Evolutionary conservation across 2,329 filamentous ascomycete genomes (phyloP), one percentile per base, ranked within the genome.

Genomic region (Diaporthe destruens): DNA sequence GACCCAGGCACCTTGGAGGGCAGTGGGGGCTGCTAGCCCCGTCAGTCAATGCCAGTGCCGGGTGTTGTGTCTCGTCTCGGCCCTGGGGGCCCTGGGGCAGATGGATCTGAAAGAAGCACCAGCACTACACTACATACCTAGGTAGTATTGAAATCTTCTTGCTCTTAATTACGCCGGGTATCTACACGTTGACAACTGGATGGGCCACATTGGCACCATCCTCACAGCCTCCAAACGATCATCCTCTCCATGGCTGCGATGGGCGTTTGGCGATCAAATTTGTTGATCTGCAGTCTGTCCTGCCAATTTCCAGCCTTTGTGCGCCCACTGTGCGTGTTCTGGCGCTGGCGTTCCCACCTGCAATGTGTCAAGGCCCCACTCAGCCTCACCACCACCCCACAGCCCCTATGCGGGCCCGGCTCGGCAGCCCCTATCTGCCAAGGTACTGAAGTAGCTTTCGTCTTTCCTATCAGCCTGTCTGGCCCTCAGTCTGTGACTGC

Each of bases 401-500:
- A 53, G 61, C 61, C 47, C 29, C 47, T 53, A 16, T 49, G 61
- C 47, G 61, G 61, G 61, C 47, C 61, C 61, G 47, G 61, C 32
- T 66, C 61, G 61, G 61, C 61, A 51, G 61, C 61, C 44, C 51
- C 61, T 51, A 65, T 44, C 61, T 16, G 39, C 16, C 29, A 3
- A 29, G 29, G 29, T 29, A 29, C 29, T 29, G 29, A 29, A 29
- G 29, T 32, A 51, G 14, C 47, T 23, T 25, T 66, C 32, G n/a
- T 29, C 18, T 29, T 23, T 23, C 18, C 32, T 36, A 32, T 57
- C 32, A 5, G 9, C 18, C 32, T 36, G 54, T 57, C 32, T 9
- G 9, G 36, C 36, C 36, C n/a, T 32, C 11, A 12, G 25, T 63
- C 6, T 34, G 59, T 65, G 59, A 42, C 59, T 51, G 44, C 36